Evolutionary conservation across 306 rosid species (phyloP).

Genomic region (Quercus wislizeni): DNA sequence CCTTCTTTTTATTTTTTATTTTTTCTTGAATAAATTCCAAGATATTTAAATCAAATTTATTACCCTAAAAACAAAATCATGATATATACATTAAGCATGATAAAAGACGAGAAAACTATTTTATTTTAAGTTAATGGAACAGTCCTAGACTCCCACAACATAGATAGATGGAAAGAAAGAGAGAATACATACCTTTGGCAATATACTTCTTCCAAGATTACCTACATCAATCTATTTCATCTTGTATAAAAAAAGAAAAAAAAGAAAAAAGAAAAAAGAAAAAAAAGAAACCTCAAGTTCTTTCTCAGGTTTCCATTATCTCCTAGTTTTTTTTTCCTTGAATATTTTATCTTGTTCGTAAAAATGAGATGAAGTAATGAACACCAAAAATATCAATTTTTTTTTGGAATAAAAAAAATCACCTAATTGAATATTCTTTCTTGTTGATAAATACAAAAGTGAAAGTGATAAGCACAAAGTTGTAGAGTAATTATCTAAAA

Average conservation of each 20-base stretch:
- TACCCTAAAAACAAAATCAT: background rate
- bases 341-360: too few relatives aligned
- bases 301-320: conserved; percentile 16
- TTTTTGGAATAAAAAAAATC: too few relatives aligned
- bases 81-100: background rate
- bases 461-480: too few relatives aligned
- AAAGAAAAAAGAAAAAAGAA: too few relatives aligned
- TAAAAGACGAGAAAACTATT: background rate
- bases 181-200: conserved; percentile 69
- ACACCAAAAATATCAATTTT: too few relatives aligned
- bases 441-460: too few relatives aligned
- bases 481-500: too few relatives aligned
- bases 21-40: conserved; percentile 55
- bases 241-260: conserved; percentile 16
- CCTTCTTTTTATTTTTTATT: background rate
- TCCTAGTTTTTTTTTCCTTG: too few relatives aligned
- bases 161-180: background rate
- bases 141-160: too few relatives aligned
- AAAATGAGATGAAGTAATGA: too few relatives aligned
- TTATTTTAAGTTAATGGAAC: background rate
- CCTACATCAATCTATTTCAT: conserved; percentile 98
- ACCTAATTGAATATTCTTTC: too few relatives aligned
- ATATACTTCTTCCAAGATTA: conserved; percentile 83
- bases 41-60: background rate
- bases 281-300: conserved; percentile 75